Evolutionary conservation across 1,284 basidiomycete species (phyloP).

Genomic region (Gymnopus androsaceus): DNA sequence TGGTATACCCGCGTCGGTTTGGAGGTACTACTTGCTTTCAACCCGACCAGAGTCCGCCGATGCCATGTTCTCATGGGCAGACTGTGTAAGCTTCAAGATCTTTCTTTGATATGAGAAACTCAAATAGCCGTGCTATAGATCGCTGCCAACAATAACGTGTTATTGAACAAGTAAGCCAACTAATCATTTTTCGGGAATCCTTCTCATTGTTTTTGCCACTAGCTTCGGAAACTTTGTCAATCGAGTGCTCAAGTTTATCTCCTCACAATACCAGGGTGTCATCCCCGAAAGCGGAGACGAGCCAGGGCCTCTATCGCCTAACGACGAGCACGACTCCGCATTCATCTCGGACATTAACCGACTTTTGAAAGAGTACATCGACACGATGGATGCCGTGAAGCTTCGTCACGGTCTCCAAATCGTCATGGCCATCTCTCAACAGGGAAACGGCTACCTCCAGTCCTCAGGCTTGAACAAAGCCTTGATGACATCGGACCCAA

Average conservation of each 20-base stretch:
- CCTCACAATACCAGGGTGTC: constrained; percentile 81
- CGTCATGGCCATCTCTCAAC: constrained; percentile 88
- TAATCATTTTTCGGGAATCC: not conserved
- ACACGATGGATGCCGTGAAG: constrained; percentile 91
- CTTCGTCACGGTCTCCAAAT: constrained; percentile 85
- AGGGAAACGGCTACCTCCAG: constrained; percentile 95
- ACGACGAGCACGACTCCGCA: constrained; percentile 70
- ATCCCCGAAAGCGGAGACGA: constrained; percentile 79
- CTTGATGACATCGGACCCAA: constrained; percentile 79
- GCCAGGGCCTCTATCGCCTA: constrained; percentile 66
- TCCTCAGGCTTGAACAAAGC: constrained; percentile 91
- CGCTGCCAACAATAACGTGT: constrained; percentile 89
- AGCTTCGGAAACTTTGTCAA: constrained; percentile 99
- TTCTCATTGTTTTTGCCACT: constrained; percentile 17
- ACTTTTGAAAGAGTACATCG: constrained; percentile 80
- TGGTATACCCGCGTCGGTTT: constrained; percentile 90
- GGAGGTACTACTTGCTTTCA: constrained; percentile 96
- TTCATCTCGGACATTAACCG: constrained; percentile 85
- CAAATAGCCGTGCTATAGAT: constrained; percentile 50
- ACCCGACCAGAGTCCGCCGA: constrained; percentile 94
- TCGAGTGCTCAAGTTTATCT: constrained; percentile 89
- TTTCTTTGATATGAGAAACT: not conserved
- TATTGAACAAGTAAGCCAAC: constrained; percentile 82
- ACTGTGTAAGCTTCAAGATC: constrained; percentile 68
- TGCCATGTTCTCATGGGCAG: constrained; percentile 96